phyloP scores from a whole-genome alignment of 2,329 filamentous ascomycete genomes.

The Thielaviopsis musarum region DNA sequence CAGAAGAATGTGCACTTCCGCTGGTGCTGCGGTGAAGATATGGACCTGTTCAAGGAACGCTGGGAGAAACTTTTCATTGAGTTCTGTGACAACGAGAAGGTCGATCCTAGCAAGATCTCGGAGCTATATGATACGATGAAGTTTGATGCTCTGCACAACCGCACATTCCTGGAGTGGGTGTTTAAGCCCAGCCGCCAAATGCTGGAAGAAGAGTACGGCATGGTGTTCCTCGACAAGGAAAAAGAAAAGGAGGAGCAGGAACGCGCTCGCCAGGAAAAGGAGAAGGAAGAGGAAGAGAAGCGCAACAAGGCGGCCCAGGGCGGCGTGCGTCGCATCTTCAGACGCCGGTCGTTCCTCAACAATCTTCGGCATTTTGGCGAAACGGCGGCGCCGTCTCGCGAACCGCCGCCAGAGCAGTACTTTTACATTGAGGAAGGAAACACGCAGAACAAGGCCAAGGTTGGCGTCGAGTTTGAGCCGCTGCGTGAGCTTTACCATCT shows the following conservation, averaged over 20 bases:
- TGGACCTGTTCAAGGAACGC: constrained; percentile 83
- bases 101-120: constrained; percentile 95
- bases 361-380: constrained; percentile 32
- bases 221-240: constrained; percentile 17
- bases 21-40: constrained; percentile 94
- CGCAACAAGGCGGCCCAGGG: constrained; percentile 15
- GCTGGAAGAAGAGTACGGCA: constrained; percentile 50
- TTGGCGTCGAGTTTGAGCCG: constrained; percentile 71
- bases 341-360: constrained; percentile 43
- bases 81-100: constrained; percentile 92
- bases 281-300: constrained; percentile 24
- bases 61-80: constrained; percentile 98
- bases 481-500: constrained; percentile 85
- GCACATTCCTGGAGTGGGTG: constrained; percentile 91
- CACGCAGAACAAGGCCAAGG: constrained; percentile 57
- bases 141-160: constrained; percentile 92
- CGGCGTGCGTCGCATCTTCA: constrained; percentile 35
- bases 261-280: constrained; percentile 17
- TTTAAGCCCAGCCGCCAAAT: constrained; percentile 76
- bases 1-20: constrained; percentile 23
- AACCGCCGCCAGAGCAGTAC: constrained; percentile 46
- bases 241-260: constrained; percentile 19
- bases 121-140: constrained; percentile 99
- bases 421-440: constrained; percentile 80
- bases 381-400: constrained; percentile 23